Base-by-base conservation (phyloP, 2,329 filamentous ascomycete genomes). In the Alternaria triticina region DNA sequence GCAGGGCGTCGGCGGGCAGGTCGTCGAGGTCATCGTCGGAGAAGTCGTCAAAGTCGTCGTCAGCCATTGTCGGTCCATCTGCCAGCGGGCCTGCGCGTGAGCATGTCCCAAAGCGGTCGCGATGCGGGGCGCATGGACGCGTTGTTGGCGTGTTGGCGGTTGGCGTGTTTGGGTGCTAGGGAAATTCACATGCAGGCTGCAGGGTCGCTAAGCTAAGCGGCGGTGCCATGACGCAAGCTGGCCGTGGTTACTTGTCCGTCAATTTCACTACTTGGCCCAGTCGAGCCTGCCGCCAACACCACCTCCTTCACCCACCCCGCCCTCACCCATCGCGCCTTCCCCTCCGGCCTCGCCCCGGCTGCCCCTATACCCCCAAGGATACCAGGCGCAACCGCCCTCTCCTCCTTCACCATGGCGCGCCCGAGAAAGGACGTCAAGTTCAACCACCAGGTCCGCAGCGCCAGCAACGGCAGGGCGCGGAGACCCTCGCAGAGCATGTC, bases 401-500 rank as follows among this genome's bases (percentile, higher is more conserved):
- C 54, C 62, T 55, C 15, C 51, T 44, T 22, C 59, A 54, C 51
- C 59, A 80, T 80, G 77, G 70, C 77, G 66, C 74, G 72, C 52
- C 81, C 86, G 62, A 83, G 85, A 75, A 86, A 86, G 75, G 86
- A 86, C 78, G 87, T 90, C 77, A 86, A 88, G 79, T 89, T 89
- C 77, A 84, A 85, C 67, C 86, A 87, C 74, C 62, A 62, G 44
- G 44, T 25, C 36, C 82, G 83, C 64, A 85, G 73, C 22, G 73
- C 69, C 63, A 85, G 83, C 77, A 83, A 82, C 71, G 75, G 79
- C 69, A 86, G 87, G 64, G 85, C 71, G 43, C 79, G 91, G 12
- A 86, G 88, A 54, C 85, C 89, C 70, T 89, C 90, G 72, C 86
- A 87, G 61, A 92, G 90, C 84, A 89, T 92, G 80, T 91, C 90